Base-by-base conservation (phyloP, 805 yeast species). In the Candida sakaeoensis region DNA sequence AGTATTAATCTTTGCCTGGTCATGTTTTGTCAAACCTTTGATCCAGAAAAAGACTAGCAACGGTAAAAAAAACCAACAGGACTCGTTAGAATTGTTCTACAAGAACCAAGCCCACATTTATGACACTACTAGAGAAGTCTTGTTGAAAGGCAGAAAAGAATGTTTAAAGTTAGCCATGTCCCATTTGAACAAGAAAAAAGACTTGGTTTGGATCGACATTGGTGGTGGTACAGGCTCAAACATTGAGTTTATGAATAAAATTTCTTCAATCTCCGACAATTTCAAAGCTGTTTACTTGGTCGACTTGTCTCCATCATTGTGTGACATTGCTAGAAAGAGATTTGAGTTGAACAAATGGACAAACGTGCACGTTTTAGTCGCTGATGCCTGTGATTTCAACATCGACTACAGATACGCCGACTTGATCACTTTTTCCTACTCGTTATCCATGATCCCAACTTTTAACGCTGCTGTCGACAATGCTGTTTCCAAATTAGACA, bases 151-250 rank as follows among this genome's bases (percentile, higher is more conserved):
- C 15, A 72, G 95, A 51, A 79, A 76, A 51, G 73, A 72, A 41
- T 80, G 86, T 41, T 65, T 84, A 40, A 68, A 68, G 37, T 57
- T 83, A 43, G 84, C 85, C 1, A 70, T 67, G 22, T 58, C 81
- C 18, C 89, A 84, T 57, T 60, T 82, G 26, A 46, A 54, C 25
- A 66, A 63, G 38, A 59, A 58, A 19, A 53, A 57, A 29, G 71
- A 72, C 37, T 61, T 82, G 33, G 78, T 82, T 33, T 83, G 90
- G 90, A 70, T 83, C 36, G 90, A 83, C 55, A 75, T 86, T 53
- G 95, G 95, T 37, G 95, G 95, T 23, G 95, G 95, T 17, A 85
- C 95, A 5, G 95, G 95, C 35, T 71, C 79, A 60, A 85, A 85
- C 61, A 81, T 85, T 51, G 93, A 85, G 60, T 71, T 74, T 51